Conservation (phyloP, 768 basidiomycete genomes). For the Boletus tylopilopsis region DNA sequence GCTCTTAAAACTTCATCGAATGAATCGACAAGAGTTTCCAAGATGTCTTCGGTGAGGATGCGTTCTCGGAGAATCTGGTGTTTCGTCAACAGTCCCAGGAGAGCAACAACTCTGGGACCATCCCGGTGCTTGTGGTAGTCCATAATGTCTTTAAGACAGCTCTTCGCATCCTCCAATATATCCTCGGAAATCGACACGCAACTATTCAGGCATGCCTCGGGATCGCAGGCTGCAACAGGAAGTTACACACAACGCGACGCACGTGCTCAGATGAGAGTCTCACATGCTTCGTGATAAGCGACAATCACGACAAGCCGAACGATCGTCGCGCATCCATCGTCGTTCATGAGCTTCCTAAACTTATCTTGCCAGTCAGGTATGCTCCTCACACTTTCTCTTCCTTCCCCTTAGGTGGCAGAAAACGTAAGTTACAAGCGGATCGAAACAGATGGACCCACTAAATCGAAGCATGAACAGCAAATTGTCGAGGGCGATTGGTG, state of each 20-base stretch:
- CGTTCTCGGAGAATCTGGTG: conserved; percentile 12
- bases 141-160: conserved; percentile 8
- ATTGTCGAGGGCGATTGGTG: conserved; percentile 3
- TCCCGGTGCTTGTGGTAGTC: conserved; percentile 13
- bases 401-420: conserved; percentile 10
- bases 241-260: neutral
- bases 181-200: neutral
- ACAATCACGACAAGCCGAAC: no score
- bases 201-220: neutral
- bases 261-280: neutral
- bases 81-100: conserved; percentile 18
- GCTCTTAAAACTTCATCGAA: conserved; percentile 7
- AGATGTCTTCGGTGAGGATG: conserved; percentile 15
- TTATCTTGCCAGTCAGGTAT: conserved; percentile 9
- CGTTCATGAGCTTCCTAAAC: conserved; percentile 16
- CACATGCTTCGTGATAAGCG: conserved; percentile 21
- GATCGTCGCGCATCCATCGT: no score
- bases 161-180: conserved; percentile 11
- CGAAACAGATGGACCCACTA: conserved; percentile 4
- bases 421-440: neutral
- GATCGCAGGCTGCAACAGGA: conserved; percentile 6
- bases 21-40: conserved; percentile 9
- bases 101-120: conserved; percentile 15
- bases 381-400: conserved; percentile 16
- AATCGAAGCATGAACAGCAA: conserved; percentile 19